Base-by-base conservation (phyloP, 768 basidiomycete genomes). In the Gymnopilus junonius region DNA sequence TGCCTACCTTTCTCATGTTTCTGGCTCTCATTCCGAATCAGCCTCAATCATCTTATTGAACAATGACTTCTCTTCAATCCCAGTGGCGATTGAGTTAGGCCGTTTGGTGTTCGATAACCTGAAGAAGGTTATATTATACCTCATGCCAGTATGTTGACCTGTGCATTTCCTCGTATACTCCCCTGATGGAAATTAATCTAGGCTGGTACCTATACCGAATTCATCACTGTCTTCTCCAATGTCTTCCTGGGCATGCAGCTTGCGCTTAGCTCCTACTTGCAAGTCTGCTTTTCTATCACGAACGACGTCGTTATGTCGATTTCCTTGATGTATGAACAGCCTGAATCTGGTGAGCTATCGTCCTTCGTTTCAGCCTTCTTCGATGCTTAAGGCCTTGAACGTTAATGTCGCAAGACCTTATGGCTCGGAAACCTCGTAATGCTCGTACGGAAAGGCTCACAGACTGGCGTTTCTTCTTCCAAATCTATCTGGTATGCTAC, bases 161-260 rank as follows among this genome's bases (percentile, higher is more conserved):
- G 8, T 32, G 17, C 21, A 1, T 8, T 23, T 5, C 29, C n/a
- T 21, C 34, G 20, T 20, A 31, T 34, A 39, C 64, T 37, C 61
- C 34, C 55, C 61, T 46, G 51, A 25, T 35, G 7, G 23, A 35
- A 1, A 20, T 15, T 37, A 31, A 43, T 27, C n/a, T 64, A 82
- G 75, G 80, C 83, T n/a, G 84, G 85, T 31, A 82, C 82, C 21
- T 89, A 87, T 75, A 82, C 85, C 17, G 86, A 88, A 65, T 81
- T 87, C 61, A 81, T 86, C 77, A 78, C 77, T 0, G 84, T 89
- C 55, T 75, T 88, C 11, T 62, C 82, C 50, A 87, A 86, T 61
- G 83, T 86, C 37, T 73, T 87, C 66, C 70, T 87, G 29, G 87
- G 87, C 55, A 83, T 88, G 70, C 87, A 87, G 55, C 81, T 86